These are phyloP conservation scores for Penicillium robsamsonii DNA, from an alignment of 495 filamentous ascomycete species.

Conservation along the genomic window DNA sequence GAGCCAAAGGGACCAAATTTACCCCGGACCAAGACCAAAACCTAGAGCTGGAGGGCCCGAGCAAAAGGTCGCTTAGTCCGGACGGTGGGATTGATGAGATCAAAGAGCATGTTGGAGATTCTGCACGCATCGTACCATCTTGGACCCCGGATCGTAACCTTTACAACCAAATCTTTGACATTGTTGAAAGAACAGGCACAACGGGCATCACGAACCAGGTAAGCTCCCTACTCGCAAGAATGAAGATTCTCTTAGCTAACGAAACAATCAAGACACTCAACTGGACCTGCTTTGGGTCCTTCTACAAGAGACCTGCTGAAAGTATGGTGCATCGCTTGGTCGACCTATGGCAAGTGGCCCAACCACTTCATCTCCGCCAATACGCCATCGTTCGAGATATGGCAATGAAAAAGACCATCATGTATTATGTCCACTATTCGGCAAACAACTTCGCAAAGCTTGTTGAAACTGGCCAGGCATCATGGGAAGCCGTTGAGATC, in stretches of 20 bases:
- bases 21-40: conserved; percentile 27
- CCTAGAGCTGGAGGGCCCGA: conserved; percentile 32
- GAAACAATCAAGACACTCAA: conserved; percentile 43
- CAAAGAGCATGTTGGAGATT: conserved; percentile 31
- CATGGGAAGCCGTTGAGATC: conserved; percentile 59
- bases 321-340: conserved; percentile 53
- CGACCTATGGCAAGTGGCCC: conserved; percentile 59
- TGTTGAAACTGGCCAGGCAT: conserved; percentile 52
- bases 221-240: conserved; percentile 13
- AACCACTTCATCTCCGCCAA: conserved; percentile 62
- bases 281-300: conserved; percentile 47
- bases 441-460: conserved; percentile 54
- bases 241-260: conserved; percentile 4
- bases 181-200: conserved; percentile 49
- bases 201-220: conserved; percentile 53
- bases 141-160: conserved; percentile 56
- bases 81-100: conserved; percentile 24
- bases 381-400: conserved; percentile 63
- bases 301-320: conserved; percentile 60
- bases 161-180: conserved; percentile 54
- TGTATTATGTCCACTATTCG: conserved; percentile 60
- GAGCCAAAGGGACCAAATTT: not conserved
- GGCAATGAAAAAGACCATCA: conserved; percentile 47
- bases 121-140: conserved; percentile 42
- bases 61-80: conserved; percentile 16